phyloP scores from a whole-genome alignment of 2,329 filamentous ascomycete genomes.

The Pyrenophora seminiperda region DNA sequence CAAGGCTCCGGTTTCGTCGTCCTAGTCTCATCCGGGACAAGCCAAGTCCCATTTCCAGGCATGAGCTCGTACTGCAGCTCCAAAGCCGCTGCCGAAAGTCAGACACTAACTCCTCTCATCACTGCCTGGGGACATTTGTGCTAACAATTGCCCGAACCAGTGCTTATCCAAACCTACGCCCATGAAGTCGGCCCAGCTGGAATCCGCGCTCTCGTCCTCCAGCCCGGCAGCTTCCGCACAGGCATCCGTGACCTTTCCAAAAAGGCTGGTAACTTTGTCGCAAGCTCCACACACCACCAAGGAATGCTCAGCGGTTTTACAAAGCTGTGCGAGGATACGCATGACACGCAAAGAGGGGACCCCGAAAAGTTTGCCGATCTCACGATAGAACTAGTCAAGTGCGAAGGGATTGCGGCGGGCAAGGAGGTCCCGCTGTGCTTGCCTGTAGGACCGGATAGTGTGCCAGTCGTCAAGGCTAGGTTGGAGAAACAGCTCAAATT shows the following conservation, averaged over 20 bases:
- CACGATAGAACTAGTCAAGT: not conserved
- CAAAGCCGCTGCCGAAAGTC: not conserved
- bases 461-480: not conserved
- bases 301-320: no score
- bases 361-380: not conserved
- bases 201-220: constrained; percentile 44
- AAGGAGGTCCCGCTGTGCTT: not conserved
- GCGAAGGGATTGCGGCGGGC: not conserved
- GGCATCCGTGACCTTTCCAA: constrained; percentile 19
- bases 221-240: constrained; percentile 48
- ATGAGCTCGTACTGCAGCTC: not conserved
- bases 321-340: no score
- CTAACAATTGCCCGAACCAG: no score
- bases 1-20: not conserved
- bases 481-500: not conserved
- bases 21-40: not conserved
- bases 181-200: constrained; percentile 44
- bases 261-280: not conserved
- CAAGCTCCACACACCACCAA: not conserved
- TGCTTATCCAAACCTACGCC: constrained; percentile 12
- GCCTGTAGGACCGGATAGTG: not conserved
- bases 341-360: not conserved
- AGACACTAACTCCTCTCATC: no score
- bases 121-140: no score
- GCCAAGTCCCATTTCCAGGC: not conserved